Evolutionary conservation across 345 rosid genomes (phyloP).

Genomic region (Fremontodendron californicum): DNA sequence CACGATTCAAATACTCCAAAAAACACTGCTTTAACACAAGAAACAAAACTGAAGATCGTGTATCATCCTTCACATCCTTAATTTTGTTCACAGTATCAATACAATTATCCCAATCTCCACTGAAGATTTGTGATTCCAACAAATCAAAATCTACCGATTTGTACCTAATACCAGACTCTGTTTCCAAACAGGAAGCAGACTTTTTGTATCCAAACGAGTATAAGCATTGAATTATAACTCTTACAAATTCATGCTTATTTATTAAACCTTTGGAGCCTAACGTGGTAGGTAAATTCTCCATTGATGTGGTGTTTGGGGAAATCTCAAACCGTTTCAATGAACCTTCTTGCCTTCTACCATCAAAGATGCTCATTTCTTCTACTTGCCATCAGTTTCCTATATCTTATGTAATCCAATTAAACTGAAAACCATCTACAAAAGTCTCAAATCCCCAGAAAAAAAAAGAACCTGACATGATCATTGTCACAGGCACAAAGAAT

Average conservation of each 20-base stretch:
- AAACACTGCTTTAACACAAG: constrained; percentile 63
- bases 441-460: not conserved
- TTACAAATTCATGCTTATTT: constrained; percentile 56
- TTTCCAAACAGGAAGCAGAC: constrained; percentile 66
- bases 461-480: not conserved
- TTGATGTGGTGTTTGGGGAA: constrained; percentile 9
- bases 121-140: constrained; percentile 56
- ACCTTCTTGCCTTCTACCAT: constrained; percentile 10
- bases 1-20: constrained; percentile 55
- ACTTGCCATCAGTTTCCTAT: constrained; percentile 18
- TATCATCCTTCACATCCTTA: constrained; percentile 41
- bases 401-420: not conserved
- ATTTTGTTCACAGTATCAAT: constrained; percentile 37
- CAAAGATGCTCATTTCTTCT: constrained; percentile 10
- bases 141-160: constrained; percentile 43
- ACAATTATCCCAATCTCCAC: constrained; percentile 70
- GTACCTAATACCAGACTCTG: constrained; percentile 52
- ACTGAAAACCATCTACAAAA: not conserved
- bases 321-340: not conserved
- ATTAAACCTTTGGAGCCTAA: constrained; percentile 64
- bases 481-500: not conserved
- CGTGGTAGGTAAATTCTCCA: constrained; percentile 45
- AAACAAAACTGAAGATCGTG: constrained; percentile 51
- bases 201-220: constrained; percentile 65
- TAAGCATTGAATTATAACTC: constrained; percentile 66